phyloP scores from a whole-genome alignment of 306 rosid species.

The cucumber (Cucumis sativus) region Cucumber_9930_V3 NC_026655.2:18989001-18989500 shows the following conservation, averaged over 20 bases:
- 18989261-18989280: background rate
- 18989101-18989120: conserved; percentile 52
- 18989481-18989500: background rate
- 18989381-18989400: background rate
- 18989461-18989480: conserved; percentile 3
- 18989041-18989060: background rate
- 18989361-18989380: background rate
- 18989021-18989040: background rate
- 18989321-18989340: conserved; percentile 49
- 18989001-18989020: background rate
- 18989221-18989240: background rate
- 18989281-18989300: conserved; percentile 11
- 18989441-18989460: background rate
- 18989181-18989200: conserved; percentile 8
- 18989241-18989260: background rate
- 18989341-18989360: conserved; percentile 39
- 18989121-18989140: conserved; percentile 2
- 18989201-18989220: conserved; percentile 11
- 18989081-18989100: conserved; percentile 28
- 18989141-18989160: conserved; percentile 12
- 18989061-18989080: background rate
- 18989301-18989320: conserved; percentile 56
- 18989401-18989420: background rate
- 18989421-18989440: background rate
- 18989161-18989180: conserved; percentile 10